Evolutionary conservation across 305 asterid genomes (phyloP).

Genomic region (Galium porrigens): DNA sequence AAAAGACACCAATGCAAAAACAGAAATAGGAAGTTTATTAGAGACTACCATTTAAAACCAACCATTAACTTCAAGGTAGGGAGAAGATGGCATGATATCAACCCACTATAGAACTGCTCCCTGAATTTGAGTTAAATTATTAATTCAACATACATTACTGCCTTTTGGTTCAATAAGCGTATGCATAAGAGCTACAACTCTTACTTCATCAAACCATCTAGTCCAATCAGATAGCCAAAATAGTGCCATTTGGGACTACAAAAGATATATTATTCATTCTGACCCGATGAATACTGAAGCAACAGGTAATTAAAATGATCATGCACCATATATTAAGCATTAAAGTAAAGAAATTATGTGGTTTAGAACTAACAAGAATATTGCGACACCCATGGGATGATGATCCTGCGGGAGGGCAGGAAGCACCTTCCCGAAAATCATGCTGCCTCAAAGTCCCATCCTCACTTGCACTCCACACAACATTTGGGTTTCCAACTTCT

Average conservation of each 20-base stretch:
- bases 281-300: background rate
- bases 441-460: slow-evolving; percentile 98
- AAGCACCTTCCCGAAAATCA: slow-evolving; percentile 88
- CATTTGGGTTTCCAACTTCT: slow-evolving; percentile 85
- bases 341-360: background rate
- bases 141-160: background rate
- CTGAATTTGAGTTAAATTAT: background rate
- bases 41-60: background rate
- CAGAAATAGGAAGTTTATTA: background rate
- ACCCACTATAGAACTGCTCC: background rate
- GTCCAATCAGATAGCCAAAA: background rate
- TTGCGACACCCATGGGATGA: slow-evolving; percentile 87
- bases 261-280: background rate
- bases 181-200: background rate
- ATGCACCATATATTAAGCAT: background rate
- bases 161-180: background rate
- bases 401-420: slow-evolving; percentile 91
- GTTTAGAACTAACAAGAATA: slow-evolving; percentile 59
- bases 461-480: slow-evolving; percentile 99
- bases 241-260: background rate
- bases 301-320: background rate
- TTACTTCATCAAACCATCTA: background rate
- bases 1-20: background rate
- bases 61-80: background rate
- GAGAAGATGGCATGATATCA: background rate